Base-by-base conservation (phyloP, 73 alveolate genomes). In the Halteria grandinella region DNA sequence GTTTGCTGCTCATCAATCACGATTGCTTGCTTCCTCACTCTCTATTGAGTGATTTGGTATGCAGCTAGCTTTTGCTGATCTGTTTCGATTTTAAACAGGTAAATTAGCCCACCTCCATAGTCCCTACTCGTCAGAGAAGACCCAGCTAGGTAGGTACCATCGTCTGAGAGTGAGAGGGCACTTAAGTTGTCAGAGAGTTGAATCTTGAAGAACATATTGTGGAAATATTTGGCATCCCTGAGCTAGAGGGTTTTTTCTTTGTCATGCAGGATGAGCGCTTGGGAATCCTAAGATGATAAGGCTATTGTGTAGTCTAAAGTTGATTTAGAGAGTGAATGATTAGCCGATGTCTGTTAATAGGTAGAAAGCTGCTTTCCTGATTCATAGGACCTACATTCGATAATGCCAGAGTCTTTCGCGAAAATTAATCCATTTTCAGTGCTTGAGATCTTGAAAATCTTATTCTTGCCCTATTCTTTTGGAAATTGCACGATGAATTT, bases 101-200 rank as follows among this genome's bases (percentile, higher is more conserved):
- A 66, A 23, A 66, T 44, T 14, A 66, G 20, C 1, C 80, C 80
- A 45, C 80, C 80, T 6, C 80, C 80, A 17, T 44, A 36, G 15
- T 66, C 80, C 31, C 47, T 66, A 8, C 53, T 45, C n/a, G 17
- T 66, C 25, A 10, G 15, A 25, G 62, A 45, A 3, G 69, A 44
- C 25, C 69, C 17, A 20, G 47, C 28, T 25, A 41, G 15, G 31
- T 44, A 66, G 24, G 43, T n/a, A 28, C 32, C 32, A 25, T 66
- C 80, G n/a, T 21, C 10, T 6, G 80, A 45, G 25, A 66, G 24
- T 44, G 29, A 31, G 11, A 66, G n/a, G 29, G 62, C 32, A 25
- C 54, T 44, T 15, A 41, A 41, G 4, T 27, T 10, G 17, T 66
- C 80, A 1, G 80, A 54, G 3, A 66, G 33, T 43, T 40, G 37